Base-by-base conservation (phyloP, 305 asterid species). In the Fraxinus sp. region DNA sequence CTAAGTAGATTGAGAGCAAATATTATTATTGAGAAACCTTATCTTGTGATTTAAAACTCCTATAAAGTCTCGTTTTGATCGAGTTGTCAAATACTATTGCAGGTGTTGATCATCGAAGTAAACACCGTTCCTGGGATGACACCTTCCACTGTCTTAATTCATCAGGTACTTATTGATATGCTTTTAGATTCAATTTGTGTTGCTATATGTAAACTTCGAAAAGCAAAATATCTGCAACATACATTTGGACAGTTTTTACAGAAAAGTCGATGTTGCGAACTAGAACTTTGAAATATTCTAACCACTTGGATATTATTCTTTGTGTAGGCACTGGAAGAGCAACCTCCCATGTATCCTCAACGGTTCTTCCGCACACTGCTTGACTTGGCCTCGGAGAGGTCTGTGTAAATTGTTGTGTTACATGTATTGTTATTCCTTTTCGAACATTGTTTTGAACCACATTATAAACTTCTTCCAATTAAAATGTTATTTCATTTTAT, bases 71-170 rank as follows among this genome's bases (percentile, higher is more conserved):
- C 26, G 11, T 57, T 57, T 57, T 18, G 66, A 57, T 18, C 28
- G 20, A 64, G 72, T 24, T 64, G 33, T 64, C 33, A 64, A 64
- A 22, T 64, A 22, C 26, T 9, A 81, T 82, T 85, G 78, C 90
- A 94, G 98, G 98, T 94, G 7, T 86, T 94, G 49, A 89, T 94
- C 39, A 94, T 94, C 24, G 98, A 94, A 86, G 98, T 92, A 76
- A 94, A 94, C 87, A 94, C 98, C 0, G 91, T 94, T 76, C 98
- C 97, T 16, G 98, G 98, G 90, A 94, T 94, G 98, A 93, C 98
- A 33, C 98, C 98, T 64, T 94, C 98, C 78, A 94, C 98, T 0
- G 98, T 94, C 83, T 87, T 94, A 83, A 91, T 94, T 84, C 97
- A 93, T 87, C 97, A 94, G 97, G 98, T 93, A 85, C 86, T 75